Evolutionary conservation across 2,329 filamentous ascomycete species (phyloP), one percentile per base, ranked within the genome.

Genomic region (Colletotrichum higginsianum): DNA sequence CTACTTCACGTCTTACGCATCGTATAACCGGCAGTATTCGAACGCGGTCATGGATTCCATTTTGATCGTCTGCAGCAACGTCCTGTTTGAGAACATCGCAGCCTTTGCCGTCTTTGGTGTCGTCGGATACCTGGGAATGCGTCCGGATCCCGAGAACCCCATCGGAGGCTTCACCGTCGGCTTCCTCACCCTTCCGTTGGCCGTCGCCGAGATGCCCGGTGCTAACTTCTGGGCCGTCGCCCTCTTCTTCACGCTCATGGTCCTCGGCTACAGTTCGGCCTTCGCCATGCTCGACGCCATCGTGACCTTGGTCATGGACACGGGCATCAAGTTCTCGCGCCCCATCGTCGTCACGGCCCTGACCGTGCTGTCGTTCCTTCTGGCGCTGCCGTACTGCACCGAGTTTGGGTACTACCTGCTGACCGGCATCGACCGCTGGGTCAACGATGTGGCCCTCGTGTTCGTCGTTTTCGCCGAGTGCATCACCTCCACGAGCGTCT

Each of bases 31-130:
- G 83, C 83, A 84, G 73, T 84, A 89, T 76, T 87, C 87, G 9
- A 90, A 90, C 61, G 87, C 88, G 1, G 88, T 90, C 0, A 86
- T 88, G 85, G 88, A 90, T 69, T 86, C 88, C 0, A 80, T 89
- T 50, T 80, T 89, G 9, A 88, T 90, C 40, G 87, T 86, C 30
- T 78, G 82, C 30, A 88, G 86, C 75, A 90, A 90, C 56, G 85
- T 88, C 0, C 76, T 89, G 0, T 90, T 90, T 60, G 88, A 90
- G 73, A 88, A 87, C 42, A 84, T 89, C 7, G 83, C 83, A 9
- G 82, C 82, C 2, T 84, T 85, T 67, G 82, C 83, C 26, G 82
- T 84, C 0, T 90, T 89, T 69, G 88, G 88, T n/a, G 85, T 90
- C 9, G 84, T 90, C 3, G 88, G 88, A 0, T 84, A 80, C 70